Evolutionary conservation across 1,284 basidiomycete genomes (phyloP), one percentile per base, ranked within the genome.

Genomic region (Cystobasidiaceae sp.): DNA sequence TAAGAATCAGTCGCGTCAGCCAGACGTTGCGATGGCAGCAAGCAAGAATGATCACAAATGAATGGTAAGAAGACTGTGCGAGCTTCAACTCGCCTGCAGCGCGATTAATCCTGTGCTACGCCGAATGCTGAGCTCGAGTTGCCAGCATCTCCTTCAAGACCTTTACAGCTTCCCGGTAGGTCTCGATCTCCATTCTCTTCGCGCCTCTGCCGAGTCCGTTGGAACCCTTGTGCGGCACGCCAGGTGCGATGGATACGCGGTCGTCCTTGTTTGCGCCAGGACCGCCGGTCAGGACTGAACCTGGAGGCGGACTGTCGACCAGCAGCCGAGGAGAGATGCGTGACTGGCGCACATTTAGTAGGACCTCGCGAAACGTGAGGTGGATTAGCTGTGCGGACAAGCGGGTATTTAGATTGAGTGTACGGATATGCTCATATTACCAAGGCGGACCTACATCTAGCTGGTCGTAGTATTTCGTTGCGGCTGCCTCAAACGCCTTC

Each of bases 401-500:
- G n/a, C n/a, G n/a, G n/a, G n/a, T n/a, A n/a, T n/a, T n/a, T 32
- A 34, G 50, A 34, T 17, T 3, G n/a, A n/a, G n/a, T n/a, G n/a
- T n/a, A n/a, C n/a, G n/a, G n/a, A n/a, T n/a, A n/a, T n/a, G n/a
- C n/a, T n/a, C n/a, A n/a, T n/a, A n/a, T n/a, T n/a, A n/a, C n/a
- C n/a, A n/a, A n/a, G n/a, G 34, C 30, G 54, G 13, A 80, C 85
- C 70, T 72, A 89, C 88, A 74, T 90, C 85, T 8, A 90, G 80
- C 27, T 85, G 83, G 70, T 89, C 84, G 74, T 89, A 90, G 76
- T 89, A 90, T 73, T 89, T 86, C 77, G 84, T 86, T 52, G 87
- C 86, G 79, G 89, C 86, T 21, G 30, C 60, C 46, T 63, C 48
- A 23, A 65, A 66, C 8, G 49, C n/a, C 11, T 28, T 39, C 0